Evolutionary conservation across 2,329 filamentous ascomycete genomes (phyloP), one percentile per base, ranked within the genome.

Genomic region (Hymenoscyphus infarciens): DNA sequence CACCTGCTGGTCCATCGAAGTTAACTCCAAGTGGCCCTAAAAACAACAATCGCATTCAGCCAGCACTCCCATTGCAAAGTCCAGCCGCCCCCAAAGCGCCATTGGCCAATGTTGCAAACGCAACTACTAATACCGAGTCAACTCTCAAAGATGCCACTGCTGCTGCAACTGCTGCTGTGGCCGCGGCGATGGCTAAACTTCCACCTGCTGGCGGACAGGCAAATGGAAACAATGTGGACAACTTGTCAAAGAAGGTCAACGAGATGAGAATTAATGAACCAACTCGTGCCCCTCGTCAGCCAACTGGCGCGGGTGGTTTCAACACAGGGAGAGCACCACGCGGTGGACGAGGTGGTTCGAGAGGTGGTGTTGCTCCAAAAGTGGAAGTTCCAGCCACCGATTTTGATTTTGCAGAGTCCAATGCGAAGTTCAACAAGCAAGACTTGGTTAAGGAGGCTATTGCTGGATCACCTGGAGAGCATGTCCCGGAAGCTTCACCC

Each of bases 341-440:
- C 49, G 80, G 81, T 56, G 80, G 78, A 11, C 70, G 78, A 53
- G 78, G 73, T 53, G 70, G 71, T 49, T 39, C 75, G 75, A 27
- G 69, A 65, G 38, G 57, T 53, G 38, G 57, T 52, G 61, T 79
- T 63, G 78, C 82, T 57, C 79, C 82, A 69, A 95, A 91, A 78
- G 86, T 98, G 35, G 93, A 97, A 60, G 91, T 99, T 2, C 95
- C 95, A 0, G 85, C 89, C 56, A 87, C 91, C 1, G 95, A 98
- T 73, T 99, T 93, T 71, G 94, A 99, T 73, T 99, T 99, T 73
- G 90, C 89, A 69, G 85, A 84, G 16, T 83, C 90, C 31, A 96
- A 96, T 74, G 90, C 90, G 57, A 95, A 93, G 75, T 96, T 96
- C 80, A 94, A 92, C 79, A 83, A 96, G 78, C 87, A 91, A 70